Percentiles rank a stretch among this genome's conserved stretches.
Conservation (phyloP, 1,139 yeast species). For the Arxiozyma telluris region DNA sequence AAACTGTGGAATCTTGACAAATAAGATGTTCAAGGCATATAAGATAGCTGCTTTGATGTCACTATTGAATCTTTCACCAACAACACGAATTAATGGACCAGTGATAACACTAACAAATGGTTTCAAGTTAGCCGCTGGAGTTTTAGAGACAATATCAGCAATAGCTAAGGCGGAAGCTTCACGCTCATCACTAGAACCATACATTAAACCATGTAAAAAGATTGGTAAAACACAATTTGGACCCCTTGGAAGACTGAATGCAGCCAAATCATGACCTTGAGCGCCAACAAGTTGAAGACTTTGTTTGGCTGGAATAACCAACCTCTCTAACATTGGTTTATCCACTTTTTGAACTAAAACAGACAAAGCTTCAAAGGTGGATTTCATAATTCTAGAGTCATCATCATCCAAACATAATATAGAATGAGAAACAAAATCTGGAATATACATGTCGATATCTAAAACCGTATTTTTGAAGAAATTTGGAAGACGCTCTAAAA, state of each 20-base stretch:
- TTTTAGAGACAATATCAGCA: constrained; percentile 77
- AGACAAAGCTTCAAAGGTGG: constrained; percentile 59
- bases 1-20: constrained; percentile 79
- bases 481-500: constrained; percentile 59
- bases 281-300: constrained; percentile 59
- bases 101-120: constrained; percentile 90
- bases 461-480: constrained; percentile 59
- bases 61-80: constrained; percentile 88
- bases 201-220: constrained; percentile 91
- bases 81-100: constrained; percentile 96
- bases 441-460: constrained; percentile 65
- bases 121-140: constrained; percentile 72
- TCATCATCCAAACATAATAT: constrained; percentile 67
- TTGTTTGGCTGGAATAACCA: constrained; percentile 71
- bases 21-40: constrained; percentile 68
- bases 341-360: constrained; percentile 62
- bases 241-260: constrained; percentile 71
- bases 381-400: constrained; percentile 53
- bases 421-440: constrained; percentile 67
- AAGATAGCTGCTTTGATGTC: constrained; percentile 90
- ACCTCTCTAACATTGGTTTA: constrained; percentile 64
- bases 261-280: constrained; percentile 57
- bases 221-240: constrained; percentile 84
- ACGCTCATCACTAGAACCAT: constrained; percentile 77
- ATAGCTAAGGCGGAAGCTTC: constrained; percentile 84